A percentile compares a stretch with the other conserved stretches of the same genome.
These are phyloP conservation scores for Ganoderma leucocontextum DNA, from an alignment of 1,284 basidiomycete species.

Conservation along the genomic window DNA sequence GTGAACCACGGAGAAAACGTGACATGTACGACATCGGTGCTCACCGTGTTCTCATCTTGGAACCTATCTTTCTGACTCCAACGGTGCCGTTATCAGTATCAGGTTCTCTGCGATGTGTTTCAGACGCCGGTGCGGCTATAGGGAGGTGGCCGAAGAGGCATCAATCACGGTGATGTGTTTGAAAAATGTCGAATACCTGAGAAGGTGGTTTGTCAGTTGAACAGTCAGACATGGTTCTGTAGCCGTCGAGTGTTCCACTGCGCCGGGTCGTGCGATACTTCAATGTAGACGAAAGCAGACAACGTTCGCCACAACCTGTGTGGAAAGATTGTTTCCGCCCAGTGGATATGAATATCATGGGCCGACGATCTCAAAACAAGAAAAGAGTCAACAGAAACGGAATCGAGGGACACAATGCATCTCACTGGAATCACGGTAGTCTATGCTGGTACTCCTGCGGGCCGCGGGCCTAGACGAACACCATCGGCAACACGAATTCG, in stretches of 20 bases:
- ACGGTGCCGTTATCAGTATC: conserved; percentile 20
- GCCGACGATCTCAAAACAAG: neutral
- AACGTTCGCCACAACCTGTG: neutral
- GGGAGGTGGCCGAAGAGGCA: conserved; percentile 12
- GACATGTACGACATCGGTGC: conserved; percentile 27
- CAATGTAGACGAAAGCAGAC: neutral
- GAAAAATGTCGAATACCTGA: conserved; percentile 6
- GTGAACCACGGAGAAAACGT: conserved; percentile 16
- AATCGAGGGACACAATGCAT: neutral
- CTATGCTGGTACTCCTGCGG: neutral
- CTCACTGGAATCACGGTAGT: neutral
- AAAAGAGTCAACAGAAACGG: neutral
- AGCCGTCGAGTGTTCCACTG: neutral
- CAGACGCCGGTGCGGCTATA: conserved; percentile 6
- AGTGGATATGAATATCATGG: neutral
- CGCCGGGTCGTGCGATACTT: neutral
- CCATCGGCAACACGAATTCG: neutral
- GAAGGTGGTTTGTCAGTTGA: conserved; percentile 5
- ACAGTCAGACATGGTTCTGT: conserved; percentile 2
- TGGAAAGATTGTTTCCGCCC: neutral
- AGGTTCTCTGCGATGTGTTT: conserved; percentile 8
- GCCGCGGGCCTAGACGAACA: neutral
- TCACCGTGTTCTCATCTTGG: conserved; percentile 20
- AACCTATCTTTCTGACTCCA: conserved; percentile 17
- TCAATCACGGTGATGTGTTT: conserved; percentile 13